These are phyloP conservation scores for Saccharomycopsis oosterbeekiorum DNA, from an alignment of 805 yeast genomes.

Conservation along the genomic window DNA sequence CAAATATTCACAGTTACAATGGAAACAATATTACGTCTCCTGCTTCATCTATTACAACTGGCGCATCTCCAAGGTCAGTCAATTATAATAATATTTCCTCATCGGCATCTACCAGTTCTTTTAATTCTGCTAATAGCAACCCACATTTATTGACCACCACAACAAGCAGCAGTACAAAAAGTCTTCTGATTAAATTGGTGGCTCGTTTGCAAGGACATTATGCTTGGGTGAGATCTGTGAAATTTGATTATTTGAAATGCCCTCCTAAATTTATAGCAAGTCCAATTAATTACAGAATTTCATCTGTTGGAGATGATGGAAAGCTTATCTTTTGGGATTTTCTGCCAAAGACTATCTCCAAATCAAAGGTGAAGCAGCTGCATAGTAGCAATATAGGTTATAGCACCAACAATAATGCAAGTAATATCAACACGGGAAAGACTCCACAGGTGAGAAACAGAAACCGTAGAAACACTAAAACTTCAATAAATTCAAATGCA, in stretches of 20 bases:
- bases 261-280: constrained; percentile 22
- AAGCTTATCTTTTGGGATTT: constrained; percentile 44
- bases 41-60: constrained; percentile 3
- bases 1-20: background rate
- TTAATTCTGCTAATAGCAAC: background rate
- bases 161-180: background rate
- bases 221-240: constrained; percentile 41
- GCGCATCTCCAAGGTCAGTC: background rate
- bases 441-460: background rate
- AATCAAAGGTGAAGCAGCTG: constrained; percentile 22
- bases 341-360: constrained; percentile 34
- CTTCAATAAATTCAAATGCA: constrained; percentile 14
- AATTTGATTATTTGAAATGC: constrained; percentile 32
- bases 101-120: background rate
- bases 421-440: background rate
- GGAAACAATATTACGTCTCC: background rate
- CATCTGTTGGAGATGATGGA: constrained; percentile 50
- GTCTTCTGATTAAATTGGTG: constrained; percentile 6
- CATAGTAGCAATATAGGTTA: constrained; percentile 6
- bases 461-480: constrained; percentile 19
- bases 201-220: constrained; percentile 33
- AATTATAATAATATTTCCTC: background rate
- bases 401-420: background rate
- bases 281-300: constrained; percentile 36
- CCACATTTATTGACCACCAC: background rate